Evolutionary conservation across 23 red algal species (phyloP).

Genomic region (Gracilaria gracilis): DNA sequence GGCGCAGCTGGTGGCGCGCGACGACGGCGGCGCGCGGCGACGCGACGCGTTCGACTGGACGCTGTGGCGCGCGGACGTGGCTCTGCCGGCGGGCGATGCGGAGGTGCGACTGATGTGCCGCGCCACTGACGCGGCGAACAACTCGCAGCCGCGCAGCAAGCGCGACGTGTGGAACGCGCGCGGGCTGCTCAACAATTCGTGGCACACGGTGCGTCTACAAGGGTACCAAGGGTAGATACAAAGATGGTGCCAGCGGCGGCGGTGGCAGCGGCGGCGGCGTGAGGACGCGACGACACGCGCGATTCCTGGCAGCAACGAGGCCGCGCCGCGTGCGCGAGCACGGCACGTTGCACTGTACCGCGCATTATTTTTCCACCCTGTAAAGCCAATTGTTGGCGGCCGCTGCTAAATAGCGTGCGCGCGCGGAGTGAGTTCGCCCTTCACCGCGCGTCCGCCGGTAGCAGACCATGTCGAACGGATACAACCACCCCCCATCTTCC

Average conservation of each 20-base stretch:
- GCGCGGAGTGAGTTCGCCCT: too few relatives aligned
- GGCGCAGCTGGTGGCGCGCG: slow-evolving; percentile 44
- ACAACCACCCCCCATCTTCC: neutral
- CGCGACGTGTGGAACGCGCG: slow-evolving; percentile 82
- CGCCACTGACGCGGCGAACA: slow-evolving; percentile 79
- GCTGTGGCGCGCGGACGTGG: slow-evolving; percentile 69
- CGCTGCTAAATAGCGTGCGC: too few relatives aligned
- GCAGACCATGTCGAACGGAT: neutral
- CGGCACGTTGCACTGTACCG: too few relatives aligned
- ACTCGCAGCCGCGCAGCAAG: slow-evolving; percentile 74
- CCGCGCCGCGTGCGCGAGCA: too few relatives aligned
- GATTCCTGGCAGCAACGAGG: too few relatives aligned
- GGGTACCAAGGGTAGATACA: too few relatives aligned
- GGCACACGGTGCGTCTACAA: slow-evolving; percentile 66
- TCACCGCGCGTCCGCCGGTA: too few relatives aligned
- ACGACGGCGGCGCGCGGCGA: neutral
- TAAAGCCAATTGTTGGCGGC: too few relatives aligned
- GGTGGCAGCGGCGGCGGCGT: too few relatives aligned
- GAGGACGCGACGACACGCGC: too few relatives aligned
- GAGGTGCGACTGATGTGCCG: slow-evolving; percentile 28
- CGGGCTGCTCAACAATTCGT: slow-evolving; percentile 87
- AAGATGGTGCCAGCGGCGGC: too few relatives aligned
- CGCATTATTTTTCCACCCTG: too few relatives aligned
- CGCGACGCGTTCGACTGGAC: slow-evolving; percentile 75
- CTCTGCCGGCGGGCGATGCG: neutral